phyloP scores from a whole-genome alignment of 345 rosid species.

The Punica granatum region DNA sequence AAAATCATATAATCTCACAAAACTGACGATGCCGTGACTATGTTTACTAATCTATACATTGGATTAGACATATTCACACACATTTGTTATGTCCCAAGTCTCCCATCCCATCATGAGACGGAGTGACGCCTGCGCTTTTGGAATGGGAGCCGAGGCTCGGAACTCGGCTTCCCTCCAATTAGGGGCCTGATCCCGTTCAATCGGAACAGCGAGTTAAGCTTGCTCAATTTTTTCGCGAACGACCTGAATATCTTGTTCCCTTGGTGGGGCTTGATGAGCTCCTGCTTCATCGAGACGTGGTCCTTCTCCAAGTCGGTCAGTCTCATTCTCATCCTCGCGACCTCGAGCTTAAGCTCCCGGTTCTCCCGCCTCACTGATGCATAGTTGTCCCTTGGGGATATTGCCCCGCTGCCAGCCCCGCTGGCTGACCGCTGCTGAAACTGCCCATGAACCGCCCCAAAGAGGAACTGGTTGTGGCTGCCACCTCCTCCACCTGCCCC shows the following conservation, averaged over 20 bases:
- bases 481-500: constrained; percentile 26
- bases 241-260: constrained; percentile 71
- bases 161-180: constrained; percentile 33
- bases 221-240: constrained; percentile 66
- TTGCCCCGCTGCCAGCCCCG: constrained; percentile 95
- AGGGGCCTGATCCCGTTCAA: constrained; percentile 45
- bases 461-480: constrained; percentile 59
- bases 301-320: constrained; percentile 91
- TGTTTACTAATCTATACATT: background rate
- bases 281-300: constrained; percentile 92
- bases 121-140: constrained; percentile 81
- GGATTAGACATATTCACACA: background rate
- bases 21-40: background rate
- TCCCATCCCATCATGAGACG: constrained; percentile 52
- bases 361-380: constrained; percentile 97
- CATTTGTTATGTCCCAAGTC: no score
- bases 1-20: background rate
- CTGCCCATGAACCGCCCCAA: constrained; percentile 49
- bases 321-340: constrained; percentile 98
- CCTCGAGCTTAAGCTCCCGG: constrained; percentile 92
- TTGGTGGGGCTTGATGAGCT: constrained; percentile 61
- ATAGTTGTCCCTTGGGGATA: constrained; percentile 91
- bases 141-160: constrained; percentile 61
- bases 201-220: constrained; percentile 69
- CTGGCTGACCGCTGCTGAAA: constrained; percentile 85